Base-by-base conservation (phyloP, 1,284 basidiomycete genomes). In the Ceratobasidium sp. region DNA sequence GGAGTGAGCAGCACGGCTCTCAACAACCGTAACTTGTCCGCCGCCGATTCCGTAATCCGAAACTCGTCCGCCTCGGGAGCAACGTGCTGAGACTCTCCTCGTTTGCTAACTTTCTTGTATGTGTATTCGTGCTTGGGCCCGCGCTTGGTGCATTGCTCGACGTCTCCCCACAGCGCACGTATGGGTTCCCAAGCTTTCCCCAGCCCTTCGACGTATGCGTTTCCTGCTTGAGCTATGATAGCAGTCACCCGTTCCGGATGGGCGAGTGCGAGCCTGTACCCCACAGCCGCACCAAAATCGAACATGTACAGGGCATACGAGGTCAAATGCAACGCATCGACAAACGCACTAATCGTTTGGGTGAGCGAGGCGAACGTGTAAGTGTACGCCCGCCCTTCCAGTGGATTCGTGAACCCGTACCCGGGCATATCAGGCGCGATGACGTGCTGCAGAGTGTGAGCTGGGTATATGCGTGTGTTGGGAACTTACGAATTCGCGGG, bases 391-490 rank as follows among this genome's bases (percentile, higher is more conserved):
- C 78, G 31, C 71, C 75, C 22, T 43, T 31, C 5, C 3, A 10
- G 49, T 3, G 58, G 58, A 15, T 13, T 50, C 6, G 84, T 85
- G 74, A 82, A 82, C 13, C 84, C 83, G 70, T 81, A 85, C 0
- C 81, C 83, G 0, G 83, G 82, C 5, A 84, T 74, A 72, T 85
- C 84, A 34, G 84, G 84, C 0, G 84, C 82, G 57, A 83, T 74
- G 34, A 85, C 79, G 35, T 78, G 79, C 76, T 83, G 83, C 52
- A 32, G 20, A 7, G 45, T 20, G 8, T 49, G 45, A 49, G 45
- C 20, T 22, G 20, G 8, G n/a, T n/a, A n/a, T n/a, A n/a, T 25
- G 27, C 22, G 6, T 2, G n/a, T 10, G 12, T 38, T 38, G 25
- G 3, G 29, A 31, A 64, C 58, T 49, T 32, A 64, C 58, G 22